phyloP scores from a whole-genome alignment of 1,139 yeast species.

The Pichia cactophila region DNA sequence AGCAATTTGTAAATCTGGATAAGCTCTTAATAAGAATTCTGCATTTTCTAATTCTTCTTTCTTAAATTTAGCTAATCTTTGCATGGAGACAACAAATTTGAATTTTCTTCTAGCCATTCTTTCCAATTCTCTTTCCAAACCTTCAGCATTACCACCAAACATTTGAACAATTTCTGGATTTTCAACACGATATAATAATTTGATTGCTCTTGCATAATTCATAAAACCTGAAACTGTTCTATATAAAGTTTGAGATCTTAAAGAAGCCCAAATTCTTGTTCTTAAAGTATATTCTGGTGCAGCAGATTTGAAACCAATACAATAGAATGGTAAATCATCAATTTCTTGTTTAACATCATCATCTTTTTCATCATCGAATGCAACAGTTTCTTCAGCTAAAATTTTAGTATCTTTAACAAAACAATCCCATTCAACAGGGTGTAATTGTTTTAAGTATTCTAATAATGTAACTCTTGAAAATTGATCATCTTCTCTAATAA shows the following conservation, averaged over 20 bases:
- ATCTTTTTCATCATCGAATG: constrained; percentile 48
- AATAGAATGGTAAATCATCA: constrained; percentile 96
- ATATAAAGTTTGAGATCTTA: constrained; percentile 47
- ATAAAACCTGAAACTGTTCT: constrained; percentile 51
- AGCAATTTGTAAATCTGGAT: constrained; percentile 97
- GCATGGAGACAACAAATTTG: constrained; percentile 96
- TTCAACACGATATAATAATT: constrained; percentile 94
- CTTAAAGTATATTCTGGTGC: constrained; percentile 46
- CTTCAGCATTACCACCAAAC: constrained; percentile 93
- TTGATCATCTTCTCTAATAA: constrained; percentile 98
- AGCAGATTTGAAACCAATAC: constrained; percentile 48
- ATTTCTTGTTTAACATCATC: constrained; percentile 49
- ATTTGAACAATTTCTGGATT: constrained; percentile 87
- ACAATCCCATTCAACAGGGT: constrained; percentile 99
- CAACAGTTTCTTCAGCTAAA: constrained; percentile 73
- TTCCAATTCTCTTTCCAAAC: constrained; percentile 88
- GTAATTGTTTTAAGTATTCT: constrained; percentile 94
- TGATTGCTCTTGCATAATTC: constrained; percentile 93
- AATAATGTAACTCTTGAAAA: constrained; percentile 92
- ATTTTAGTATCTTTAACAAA: constrained; percentile 97
- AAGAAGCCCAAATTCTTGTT: constrained; percentile 52
- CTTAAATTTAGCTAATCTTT: constrained; percentile 92
- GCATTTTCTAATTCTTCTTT: constrained; percentile 98
- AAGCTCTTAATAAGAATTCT: constrained; percentile 94
- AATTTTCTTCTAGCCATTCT: constrained; percentile 99